Conservation (phyloP, 2,329 filamentous ascomycete species). For the Stagonosporopsis chrysanthemi region DNA sequence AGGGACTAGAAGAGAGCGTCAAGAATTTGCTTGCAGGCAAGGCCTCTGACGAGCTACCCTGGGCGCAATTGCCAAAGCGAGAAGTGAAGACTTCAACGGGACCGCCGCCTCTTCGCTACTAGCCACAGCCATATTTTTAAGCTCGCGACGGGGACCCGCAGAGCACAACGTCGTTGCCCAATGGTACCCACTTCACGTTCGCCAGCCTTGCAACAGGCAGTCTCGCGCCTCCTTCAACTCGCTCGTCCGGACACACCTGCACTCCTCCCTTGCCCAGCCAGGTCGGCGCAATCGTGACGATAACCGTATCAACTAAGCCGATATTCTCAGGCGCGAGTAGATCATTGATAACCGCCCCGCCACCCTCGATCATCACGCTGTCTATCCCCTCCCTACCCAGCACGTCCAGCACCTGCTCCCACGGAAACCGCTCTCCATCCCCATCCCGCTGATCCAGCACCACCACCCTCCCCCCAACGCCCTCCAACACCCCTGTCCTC, state of each 20-base stretch:
- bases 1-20: conserved; percentile 41
- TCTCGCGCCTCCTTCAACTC: conserved; percentile 56
- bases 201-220: conserved; percentile 70
- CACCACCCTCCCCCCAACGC: conserved; percentile 39
- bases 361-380: conserved; percentile 93
- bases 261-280: conserved; percentile 89
- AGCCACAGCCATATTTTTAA: conserved; percentile 6
- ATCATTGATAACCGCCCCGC: conserved; percentile 81
- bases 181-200: conserved; percentile 75
- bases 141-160: conserved; percentile 66
- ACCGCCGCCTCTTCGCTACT: conserved; percentile 16
- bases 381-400: conserved; percentile 67
- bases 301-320: conserved; percentile 74
- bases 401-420: conserved; percentile 68
- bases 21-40: conserved; percentile 34
- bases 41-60: conserved; percentile 36
- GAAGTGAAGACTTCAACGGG: not conserved
- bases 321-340: conserved; percentile 71
- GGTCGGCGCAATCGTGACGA: conserved; percentile 87
- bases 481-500: conserved; percentile 44
- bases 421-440: conserved; percentile 47
- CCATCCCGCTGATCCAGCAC: not conserved
- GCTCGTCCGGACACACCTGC: conserved; percentile 73
- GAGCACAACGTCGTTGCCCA: conserved; percentile 84
- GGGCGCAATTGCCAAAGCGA: conserved; percentile 24